phyloP scores from a whole-genome alignment of 805 yeast species.

The Myxozyma kluyveri region DNA sequence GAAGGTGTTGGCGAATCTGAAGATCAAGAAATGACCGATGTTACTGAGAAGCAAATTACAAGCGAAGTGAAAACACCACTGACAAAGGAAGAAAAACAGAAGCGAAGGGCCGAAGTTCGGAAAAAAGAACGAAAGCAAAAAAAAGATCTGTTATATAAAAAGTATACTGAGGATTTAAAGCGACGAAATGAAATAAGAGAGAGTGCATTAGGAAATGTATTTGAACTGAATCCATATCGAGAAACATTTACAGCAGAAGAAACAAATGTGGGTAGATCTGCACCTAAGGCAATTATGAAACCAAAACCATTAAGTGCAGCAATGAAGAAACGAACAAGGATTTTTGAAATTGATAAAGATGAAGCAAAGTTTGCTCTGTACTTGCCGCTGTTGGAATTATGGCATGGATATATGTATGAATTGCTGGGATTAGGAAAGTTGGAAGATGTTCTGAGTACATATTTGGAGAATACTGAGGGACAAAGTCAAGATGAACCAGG shows the following conservation, averaged over 20 bases:
- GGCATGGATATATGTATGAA: slow-evolving; percentile 24
- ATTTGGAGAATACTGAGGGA: no score
- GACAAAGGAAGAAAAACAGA: not conserved
- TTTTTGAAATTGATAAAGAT: slow-evolving; percentile 7
- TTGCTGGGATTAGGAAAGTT: slow-evolving; percentile 1
- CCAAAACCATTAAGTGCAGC: slow-evolving; percentile 25
- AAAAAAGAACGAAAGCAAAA: not conserved
- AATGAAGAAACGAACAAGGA: slow-evolving; percentile 12
- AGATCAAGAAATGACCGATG: not conserved
- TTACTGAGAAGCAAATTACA: not conserved
- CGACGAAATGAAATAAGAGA: not conserved
- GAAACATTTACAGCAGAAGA: not conserved
- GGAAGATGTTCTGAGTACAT: not conserved
- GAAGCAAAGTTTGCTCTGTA: slow-evolving; percentile 10
- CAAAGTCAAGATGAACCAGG: no score
- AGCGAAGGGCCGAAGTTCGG: not conserved
- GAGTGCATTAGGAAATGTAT: not conserved
- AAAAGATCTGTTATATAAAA: not conserved
- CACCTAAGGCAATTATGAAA: not conserved
- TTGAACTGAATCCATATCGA: not conserved
- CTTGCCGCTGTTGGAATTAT: slow-evolving; percentile 11
- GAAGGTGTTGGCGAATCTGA: not conserved
- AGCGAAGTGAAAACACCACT: not conserved
- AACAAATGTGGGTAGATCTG: not conserved
- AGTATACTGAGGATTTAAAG: not conserved